These are phyloP conservation scores for Nepenthes alata DNA, from an alignment of 179 eudicot genomes.

Conservation along the genomic window DNA sequence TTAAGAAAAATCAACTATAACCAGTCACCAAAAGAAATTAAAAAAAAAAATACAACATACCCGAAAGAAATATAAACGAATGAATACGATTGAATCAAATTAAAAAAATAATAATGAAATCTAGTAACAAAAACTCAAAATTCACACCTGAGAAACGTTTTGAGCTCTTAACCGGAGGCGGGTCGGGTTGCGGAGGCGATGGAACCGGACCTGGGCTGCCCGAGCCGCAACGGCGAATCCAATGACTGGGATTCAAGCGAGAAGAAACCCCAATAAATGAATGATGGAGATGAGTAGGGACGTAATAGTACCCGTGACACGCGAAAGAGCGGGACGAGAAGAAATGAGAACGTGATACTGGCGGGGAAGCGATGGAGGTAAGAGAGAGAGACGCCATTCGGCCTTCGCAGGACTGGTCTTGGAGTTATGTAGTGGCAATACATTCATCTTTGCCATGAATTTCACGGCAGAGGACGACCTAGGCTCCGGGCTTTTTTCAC, in stretches of 20 bases:
- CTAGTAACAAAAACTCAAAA: neutral
- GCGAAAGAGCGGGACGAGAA: neutral
- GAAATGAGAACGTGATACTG: neutral
- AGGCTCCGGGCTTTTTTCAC: no score
- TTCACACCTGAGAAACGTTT: constrained; percentile 17
- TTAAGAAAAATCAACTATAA: no score
- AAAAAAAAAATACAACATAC: neutral
- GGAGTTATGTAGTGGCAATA: no score
- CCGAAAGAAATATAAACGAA: neutral
- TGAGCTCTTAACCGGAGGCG: constrained; percentile 18
- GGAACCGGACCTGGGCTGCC: constrained; percentile 18
- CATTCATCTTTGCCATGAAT: no score
- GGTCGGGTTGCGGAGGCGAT: constrained; percentile 28
- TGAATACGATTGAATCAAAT: neutral
- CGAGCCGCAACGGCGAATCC: constrained; percentile 20
- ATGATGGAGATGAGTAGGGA: constrained; percentile 22
- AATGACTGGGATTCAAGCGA: constrained; percentile 8
- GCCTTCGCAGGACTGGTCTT: no score
- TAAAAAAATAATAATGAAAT: neutral
- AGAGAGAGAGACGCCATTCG: no score
- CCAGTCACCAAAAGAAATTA: no score
- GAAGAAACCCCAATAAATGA: constrained; percentile 12
- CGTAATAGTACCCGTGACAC: constrained; percentile 1
- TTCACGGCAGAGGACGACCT: no score
- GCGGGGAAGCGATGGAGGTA: neutral